Conservation (phyloP, 75 land plant genomes). For the Pseudotsuga menziesii region DNA sequence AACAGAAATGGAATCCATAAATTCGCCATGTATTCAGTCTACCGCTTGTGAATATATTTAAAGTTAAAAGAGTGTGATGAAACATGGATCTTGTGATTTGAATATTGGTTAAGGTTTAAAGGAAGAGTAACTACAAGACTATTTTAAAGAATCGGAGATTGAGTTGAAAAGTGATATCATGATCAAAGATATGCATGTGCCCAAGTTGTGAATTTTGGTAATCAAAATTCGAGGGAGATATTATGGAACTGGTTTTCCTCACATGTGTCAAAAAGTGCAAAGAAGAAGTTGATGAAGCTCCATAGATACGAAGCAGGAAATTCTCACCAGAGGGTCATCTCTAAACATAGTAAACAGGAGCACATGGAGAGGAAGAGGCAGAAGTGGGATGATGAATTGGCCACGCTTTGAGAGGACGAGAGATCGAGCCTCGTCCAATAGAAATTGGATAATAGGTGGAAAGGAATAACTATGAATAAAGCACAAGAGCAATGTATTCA, state of each 20-base stretch:
- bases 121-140: too few relatives aligned
- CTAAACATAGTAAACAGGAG: conserved; percentile 47
- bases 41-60: conserved; percentile 71
- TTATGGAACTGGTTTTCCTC: too few relatives aligned
- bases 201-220: too few relatives aligned
- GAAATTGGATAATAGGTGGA: conserved; percentile 34
- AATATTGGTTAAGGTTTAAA: too few relatives aligned
- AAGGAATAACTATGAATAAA: too few relatives aligned
- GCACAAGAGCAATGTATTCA: too few relatives aligned
- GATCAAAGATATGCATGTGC: too few relatives aligned
- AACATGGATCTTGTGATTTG: conserved; percentile 1
- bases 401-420: conserved; percentile 65
- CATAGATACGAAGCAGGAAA: conserved; percentile 58
- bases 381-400: conserved; percentile 77
- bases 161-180: too few relatives aligned
- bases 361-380: conserved; percentile 56
- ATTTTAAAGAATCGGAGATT: too few relatives aligned
- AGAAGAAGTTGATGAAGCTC: conserved; percentile 71
- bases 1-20: conserved; percentile 68
- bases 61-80: conserved; percentile 46
- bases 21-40: conserved; percentile 44
- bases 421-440: conserved; percentile 27
- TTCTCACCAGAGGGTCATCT: conserved; percentile 50
- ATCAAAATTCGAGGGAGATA: too few relatives aligned
- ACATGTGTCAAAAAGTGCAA: conserved; percentile 53